phyloP scores from a whole-genome alignment of 257 asterid genomes.

The Rubia yunnanensis region DNA sequence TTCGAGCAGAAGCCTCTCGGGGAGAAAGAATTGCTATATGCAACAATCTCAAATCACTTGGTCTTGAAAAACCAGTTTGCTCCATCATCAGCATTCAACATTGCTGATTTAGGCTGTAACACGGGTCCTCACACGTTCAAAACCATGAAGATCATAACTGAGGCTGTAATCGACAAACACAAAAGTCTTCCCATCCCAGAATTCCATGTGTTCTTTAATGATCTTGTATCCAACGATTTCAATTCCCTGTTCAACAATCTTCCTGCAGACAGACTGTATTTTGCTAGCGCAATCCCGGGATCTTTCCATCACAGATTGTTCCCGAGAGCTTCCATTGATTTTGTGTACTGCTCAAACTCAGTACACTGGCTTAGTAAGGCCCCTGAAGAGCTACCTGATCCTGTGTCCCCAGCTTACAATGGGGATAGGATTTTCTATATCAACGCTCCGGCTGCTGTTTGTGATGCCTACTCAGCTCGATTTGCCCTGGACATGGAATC shows the following conservation, averaged over 20 bases:
- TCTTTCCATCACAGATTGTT: constrained; percentile 25
- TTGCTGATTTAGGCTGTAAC: constrained; percentile 9
- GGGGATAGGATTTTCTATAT: constrained; percentile 18
- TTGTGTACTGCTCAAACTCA: constrained; percentile 18
- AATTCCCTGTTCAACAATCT: constrained; percentile 38
- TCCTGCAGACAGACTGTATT: constrained; percentile 26
- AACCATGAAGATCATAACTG: constrained; percentile 24
- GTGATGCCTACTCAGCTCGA: constrained; percentile 21
- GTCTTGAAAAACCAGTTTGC: background rate
- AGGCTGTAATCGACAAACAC: constrained; percentile 14
- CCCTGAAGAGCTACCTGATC: constrained; percentile 16
- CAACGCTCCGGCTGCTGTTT: constrained; percentile 9
- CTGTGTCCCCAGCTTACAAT: constrained; percentile 18
- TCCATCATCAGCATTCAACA: background rate
- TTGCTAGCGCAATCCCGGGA: constrained; percentile 37
- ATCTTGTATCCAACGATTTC: constrained; percentile 40
- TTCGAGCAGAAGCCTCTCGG: background rate
- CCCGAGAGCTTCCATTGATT: constrained; percentile 17
- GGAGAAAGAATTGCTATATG: background rate
- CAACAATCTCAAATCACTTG: constrained; percentile 3
- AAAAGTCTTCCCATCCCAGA: constrained; percentile 13
- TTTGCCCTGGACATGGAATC: constrained; percentile 21
- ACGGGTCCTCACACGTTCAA: background rate
- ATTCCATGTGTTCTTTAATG: constrained; percentile 39
- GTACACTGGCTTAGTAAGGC: constrained; percentile 25